These are phyloP conservation scores for Avena insularis DNA, from an alignment of 176 grass and related monocot species.

Conservation along the genomic window DNA sequence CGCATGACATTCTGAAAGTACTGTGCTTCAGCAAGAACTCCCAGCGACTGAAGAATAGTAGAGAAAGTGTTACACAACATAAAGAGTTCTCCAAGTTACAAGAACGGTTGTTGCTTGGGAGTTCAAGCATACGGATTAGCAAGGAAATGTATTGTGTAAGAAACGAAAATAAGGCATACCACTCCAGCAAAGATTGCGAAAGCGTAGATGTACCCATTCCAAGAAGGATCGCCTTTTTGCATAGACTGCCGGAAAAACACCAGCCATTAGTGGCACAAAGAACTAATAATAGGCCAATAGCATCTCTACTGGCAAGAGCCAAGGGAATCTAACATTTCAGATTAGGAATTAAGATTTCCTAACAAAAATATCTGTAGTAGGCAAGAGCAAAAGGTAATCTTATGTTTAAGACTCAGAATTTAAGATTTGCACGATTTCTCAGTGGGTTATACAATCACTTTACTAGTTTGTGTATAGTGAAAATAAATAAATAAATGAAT, in stretches of 20 bases:
- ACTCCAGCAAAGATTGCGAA: slow-evolving; percentile 97
- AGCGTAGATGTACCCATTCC: slow-evolving; percentile 88
- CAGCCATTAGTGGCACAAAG: slow-evolving; percentile 16
- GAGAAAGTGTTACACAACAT: slow-evolving; percentile 18
- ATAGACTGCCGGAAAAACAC: slow-evolving; percentile 64
- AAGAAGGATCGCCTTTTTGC: slow-evolving; percentile 91
- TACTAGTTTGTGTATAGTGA: neutral
- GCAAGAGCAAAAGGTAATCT: slow-evolving; percentile 5
- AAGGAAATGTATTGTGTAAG: slow-evolving; percentile 33
- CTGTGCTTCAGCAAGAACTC: slow-evolving; percentile 93
- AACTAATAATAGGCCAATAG: slow-evolving; percentile 9
- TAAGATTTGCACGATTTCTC: slow-evolving; percentile 11
- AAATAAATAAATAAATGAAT: neutral
- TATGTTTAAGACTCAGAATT: neutral
- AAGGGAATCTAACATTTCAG: neutral
- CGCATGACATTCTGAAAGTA: slow-evolving; percentile 99
- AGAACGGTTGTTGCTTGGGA: slow-evolving; percentile 9
- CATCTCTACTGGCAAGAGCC: neutral
- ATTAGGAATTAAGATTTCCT: neutral
- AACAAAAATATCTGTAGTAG: neutral
- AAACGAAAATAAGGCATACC: slow-evolving; percentile 61
- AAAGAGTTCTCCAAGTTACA: slow-evolving; percentile 5
- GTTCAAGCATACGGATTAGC: slow-evolving; percentile 30
- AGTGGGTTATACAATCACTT: slow-evolving; percentile 19
- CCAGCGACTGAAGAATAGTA: slow-evolving; percentile 62